Evolutionary conservation across 441 rosid species (phyloP).

Genomic region (Gossypium davidsonii): DNA sequence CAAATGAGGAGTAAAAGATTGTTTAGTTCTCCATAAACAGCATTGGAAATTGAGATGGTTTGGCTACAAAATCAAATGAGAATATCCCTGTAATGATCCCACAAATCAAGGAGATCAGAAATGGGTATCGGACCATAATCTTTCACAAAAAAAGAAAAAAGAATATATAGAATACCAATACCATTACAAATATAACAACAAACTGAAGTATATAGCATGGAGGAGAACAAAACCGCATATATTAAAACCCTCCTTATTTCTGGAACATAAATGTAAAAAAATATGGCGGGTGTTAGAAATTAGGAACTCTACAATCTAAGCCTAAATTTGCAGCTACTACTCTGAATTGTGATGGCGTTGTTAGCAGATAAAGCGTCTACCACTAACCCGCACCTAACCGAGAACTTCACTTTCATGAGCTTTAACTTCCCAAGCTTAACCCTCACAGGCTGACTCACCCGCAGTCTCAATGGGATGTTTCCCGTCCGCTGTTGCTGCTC

Average conservation of each 20-base stretch:
- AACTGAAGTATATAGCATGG: background rate
- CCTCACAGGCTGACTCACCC: constrained; percentile 79
- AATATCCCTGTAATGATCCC: background rate
- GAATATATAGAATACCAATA: too few relatives aligned
- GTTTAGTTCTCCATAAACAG: too few relatives aligned
- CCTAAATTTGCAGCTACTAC: constrained; percentile 63
- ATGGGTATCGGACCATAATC: background rate
- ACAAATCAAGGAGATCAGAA: background rate
- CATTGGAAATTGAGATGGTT: background rate
- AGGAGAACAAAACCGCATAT: constrained; percentile 3
- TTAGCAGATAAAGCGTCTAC: constrained; percentile 46
- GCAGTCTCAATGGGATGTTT: constrained; percentile 51
- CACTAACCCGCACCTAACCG: constrained; percentile 51
- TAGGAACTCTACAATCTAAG: constrained; percentile 33
- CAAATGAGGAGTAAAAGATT: too few relatives aligned
- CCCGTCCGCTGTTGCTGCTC: constrained; percentile 47
- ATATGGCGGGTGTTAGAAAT: background rate
- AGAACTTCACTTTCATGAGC: constrained; percentile 53
- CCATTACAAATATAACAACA: too few relatives aligned
- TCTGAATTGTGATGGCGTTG: constrained; percentile 39
- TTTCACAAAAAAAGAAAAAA: background rate
- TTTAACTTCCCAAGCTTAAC: constrained; percentile 70
- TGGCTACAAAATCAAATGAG: background rate
- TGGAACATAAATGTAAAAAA: background rate
- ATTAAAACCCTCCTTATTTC: background rate